phyloP scores from a whole-genome alignment of 78 protist genomes.

The Cyanophora paradoxa region DNA sequence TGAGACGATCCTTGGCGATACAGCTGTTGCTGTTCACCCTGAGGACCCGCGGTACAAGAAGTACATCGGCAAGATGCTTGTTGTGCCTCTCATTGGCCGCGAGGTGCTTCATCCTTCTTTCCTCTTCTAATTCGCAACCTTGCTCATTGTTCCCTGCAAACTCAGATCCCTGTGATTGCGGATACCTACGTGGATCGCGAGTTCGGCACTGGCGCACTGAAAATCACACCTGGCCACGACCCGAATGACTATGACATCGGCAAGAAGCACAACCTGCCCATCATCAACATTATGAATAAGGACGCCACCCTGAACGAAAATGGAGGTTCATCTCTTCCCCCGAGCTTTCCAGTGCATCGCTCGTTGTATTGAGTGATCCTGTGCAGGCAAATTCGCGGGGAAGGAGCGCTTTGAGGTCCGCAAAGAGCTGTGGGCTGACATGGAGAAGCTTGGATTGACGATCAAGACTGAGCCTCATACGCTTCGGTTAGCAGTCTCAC shows the following conservation, averaged over 20 bases:
- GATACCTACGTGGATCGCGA: constrained; percentile 50
- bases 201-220: constrained; percentile 73
- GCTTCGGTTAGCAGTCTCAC: too few species aligned
- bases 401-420: constrained; percentile 31
- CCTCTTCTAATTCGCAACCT: neutral
- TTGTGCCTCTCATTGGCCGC: neutral
- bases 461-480: neutral
- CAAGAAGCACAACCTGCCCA: constrained; percentile 25
- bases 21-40: constrained; percentile 83
- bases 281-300: constrained; percentile 39
- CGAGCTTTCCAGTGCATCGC: neutral
- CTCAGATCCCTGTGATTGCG: constrained; percentile 28
- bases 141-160: neutral
- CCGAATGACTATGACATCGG: constrained; percentile 51
- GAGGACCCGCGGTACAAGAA: constrained; percentile 69
- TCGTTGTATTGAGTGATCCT: neutral
- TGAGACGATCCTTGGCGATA: constrained; percentile 92
- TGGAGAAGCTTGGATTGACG: constrained; percentile 12
- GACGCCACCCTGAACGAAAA: constrained; percentile 35
- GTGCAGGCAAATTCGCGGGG: constrained; percentile 12
- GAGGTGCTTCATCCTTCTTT: neutral
- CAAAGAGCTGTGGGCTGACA: constrained; percentile 15
- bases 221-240: constrained; percentile 70
- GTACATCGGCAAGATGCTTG: constrained; percentile 2
- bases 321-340: neutral